Conservation (phyloP, 1,139 yeast species). For the Yamadazyma friedrichii region DNA sequence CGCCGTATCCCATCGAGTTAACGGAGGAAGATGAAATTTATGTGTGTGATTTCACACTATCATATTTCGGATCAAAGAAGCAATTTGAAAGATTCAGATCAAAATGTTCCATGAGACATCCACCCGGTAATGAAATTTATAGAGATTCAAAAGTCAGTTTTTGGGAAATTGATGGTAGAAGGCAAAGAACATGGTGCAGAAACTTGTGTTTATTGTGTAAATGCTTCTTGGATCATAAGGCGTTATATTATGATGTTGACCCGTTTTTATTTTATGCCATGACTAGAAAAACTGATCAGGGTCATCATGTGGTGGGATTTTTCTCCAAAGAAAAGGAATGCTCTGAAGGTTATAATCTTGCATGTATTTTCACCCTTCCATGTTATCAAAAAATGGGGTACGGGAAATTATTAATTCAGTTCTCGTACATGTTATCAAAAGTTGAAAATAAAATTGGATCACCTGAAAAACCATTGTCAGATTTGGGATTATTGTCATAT, state of each 20-base stretch:
- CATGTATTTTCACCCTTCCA: conserved; percentile 93
- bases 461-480: conserved; percentile 96
- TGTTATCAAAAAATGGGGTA: conserved; percentile 95
- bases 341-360: conserved; percentile 94
- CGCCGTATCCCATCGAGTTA: conserved; percentile 93
- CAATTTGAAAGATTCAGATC: conserved; percentile 90
- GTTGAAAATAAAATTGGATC: conserved; percentile 91
- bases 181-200: conserved; percentile 96
- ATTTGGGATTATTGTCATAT: conserved; percentile 87
- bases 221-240: conserved; percentile 89
- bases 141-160: conserved; percentile 76
- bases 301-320: conserved; percentile 94
- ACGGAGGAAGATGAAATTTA: conserved; percentile 89
- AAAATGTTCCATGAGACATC: conserved; percentile 86
- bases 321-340: conserved; percentile 96
- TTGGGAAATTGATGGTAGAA: conserved; percentile 95
- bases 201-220: conserved; percentile 87
- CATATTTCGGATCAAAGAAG: conserved; percentile 83
- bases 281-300: conserved; percentile 84
- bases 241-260: conserved; percentile 94
- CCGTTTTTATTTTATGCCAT: conserved; percentile 94
- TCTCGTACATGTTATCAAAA: conserved; percentile 85
- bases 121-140: conserved; percentile 97
- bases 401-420: conserved; percentile 88
- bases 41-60: conserved; percentile 87